phyloP scores from a whole-genome alignment of 2,329 filamentous ascomycete species.

The Botrytis hyacinthi region DNA sequence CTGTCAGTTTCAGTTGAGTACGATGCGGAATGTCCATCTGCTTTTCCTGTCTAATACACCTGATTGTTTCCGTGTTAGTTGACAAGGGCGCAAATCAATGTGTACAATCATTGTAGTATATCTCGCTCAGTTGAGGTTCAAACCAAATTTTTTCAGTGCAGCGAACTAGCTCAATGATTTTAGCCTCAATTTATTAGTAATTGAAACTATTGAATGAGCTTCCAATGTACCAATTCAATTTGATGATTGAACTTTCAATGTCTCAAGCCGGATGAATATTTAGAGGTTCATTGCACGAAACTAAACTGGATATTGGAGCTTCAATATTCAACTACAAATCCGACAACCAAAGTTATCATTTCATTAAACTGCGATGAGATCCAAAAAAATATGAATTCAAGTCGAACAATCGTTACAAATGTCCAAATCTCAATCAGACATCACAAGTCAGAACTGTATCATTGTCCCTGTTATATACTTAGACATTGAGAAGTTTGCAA shows the following conservation, averaged over 20 bases:
- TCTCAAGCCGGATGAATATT: neutral
- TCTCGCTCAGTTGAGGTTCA: too few species aligned
- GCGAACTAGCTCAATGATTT: too few species aligned
- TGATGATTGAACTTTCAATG: neutral
- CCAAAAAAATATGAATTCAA: neutral
- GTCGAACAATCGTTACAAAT: neutral
- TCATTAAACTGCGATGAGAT: neutral
- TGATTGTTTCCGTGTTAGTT: neutral
- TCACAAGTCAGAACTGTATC: neutral
- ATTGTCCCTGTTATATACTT: neutral
- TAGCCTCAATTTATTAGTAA: too few species aligned
- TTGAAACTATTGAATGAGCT: too few species aligned
- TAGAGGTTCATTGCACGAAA: neutral
- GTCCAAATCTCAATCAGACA: too few species aligned
- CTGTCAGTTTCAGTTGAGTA: constrained; percentile 22
- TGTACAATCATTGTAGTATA: too few species aligned
- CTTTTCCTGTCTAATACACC: neutral
- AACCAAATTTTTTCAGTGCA: too few species aligned
- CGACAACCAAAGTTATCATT: fast-evolving
- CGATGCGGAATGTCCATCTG: constrained; percentile 16
- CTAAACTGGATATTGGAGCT: neutral
- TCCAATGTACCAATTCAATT: neutral
- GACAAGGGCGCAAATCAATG: fast-evolving
- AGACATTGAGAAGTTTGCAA: neutral
- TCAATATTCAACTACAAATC: neutral